A percentile compares a stretch with the other conserved stretches of the same genome.
These are phyloP conservation scores for Fusarium algeriense DNA, from an alignment of 2,329 filamentous ascomycete species.

Conservation along the genomic window DNA sequence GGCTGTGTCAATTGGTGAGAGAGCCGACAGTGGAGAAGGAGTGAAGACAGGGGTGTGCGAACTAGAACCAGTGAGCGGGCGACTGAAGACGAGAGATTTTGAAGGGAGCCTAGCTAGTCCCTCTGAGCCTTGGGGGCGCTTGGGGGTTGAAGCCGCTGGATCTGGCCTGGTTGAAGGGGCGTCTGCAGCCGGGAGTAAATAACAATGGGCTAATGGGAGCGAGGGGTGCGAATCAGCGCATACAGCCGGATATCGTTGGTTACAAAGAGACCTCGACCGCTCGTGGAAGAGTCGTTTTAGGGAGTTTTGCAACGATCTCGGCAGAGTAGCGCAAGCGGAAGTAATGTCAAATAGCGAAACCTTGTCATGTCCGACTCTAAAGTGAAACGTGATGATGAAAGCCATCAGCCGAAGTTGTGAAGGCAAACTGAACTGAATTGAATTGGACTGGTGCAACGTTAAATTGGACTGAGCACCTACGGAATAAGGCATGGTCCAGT, in stretches of 20 bases:
- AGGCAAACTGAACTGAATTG: neutral
- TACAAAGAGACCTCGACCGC: conserved; percentile 28
- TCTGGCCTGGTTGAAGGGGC: conserved; percentile 32
- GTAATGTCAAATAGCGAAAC: conserved; percentile 17
- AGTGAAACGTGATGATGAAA: conserved; percentile 13
- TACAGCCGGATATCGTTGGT: conserved; percentile 35
- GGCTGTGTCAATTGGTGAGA: conserved; percentile 46
- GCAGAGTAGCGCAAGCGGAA: conserved; percentile 25
- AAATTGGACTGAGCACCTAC: neutral
- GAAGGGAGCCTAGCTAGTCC: conserved; percentile 28
- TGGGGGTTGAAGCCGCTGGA: conserved; percentile 35
- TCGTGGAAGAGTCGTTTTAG: conserved; percentile 38
- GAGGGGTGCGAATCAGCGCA: conserved; percentile 30
- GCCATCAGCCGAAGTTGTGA: conserved; percentile 1
- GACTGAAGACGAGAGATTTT: conserved; percentile 35
- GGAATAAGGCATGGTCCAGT: conserved; percentile 10
- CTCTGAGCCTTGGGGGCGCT: conserved; percentile 7
- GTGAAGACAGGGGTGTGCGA: conserved; percentile 42
- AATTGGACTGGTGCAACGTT: neutral
- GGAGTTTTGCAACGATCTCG: conserved; percentile 18
- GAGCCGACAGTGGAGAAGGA: conserved; percentile 41
- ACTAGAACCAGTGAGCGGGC: conserved; percentile 36
- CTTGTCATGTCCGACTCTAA: conserved; percentile 12
- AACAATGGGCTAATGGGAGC: conserved; percentile 14
- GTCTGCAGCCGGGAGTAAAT: conserved; percentile 27